phyloP scores from a whole-genome alignment of 31 red algal genomes.

The Odonthalia washingtoniensis region DNA sequence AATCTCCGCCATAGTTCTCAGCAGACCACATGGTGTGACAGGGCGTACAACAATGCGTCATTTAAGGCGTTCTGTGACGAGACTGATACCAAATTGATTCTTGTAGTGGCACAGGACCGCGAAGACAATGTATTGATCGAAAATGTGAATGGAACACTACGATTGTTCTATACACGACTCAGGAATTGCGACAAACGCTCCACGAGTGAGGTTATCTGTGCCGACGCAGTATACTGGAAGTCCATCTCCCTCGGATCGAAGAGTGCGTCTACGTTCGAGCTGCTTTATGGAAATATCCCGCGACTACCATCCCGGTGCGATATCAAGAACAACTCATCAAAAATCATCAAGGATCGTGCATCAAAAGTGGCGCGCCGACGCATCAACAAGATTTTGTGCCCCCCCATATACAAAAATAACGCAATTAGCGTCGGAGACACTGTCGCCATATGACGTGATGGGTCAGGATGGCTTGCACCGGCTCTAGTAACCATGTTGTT shows the following conservation, averaged over 20 bases:
- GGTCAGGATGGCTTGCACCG: not conserved
- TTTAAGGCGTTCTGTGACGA: not conserved
- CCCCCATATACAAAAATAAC: not conserved
- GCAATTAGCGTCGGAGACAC: not conserved
- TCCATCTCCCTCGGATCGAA: not conserved
- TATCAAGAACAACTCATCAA: not conserved
- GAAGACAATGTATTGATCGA: not conserved
- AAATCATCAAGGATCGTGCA: not conserved
- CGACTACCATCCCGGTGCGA: not conserved
- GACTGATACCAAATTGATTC: not conserved
- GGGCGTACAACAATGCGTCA: not conserved
- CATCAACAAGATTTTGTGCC: not conserved
- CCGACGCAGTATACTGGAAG: not conserved
- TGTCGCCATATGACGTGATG: not conserved
- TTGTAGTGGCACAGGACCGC: not conserved
- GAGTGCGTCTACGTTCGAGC: not conserved
- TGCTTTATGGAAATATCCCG: not conserved
- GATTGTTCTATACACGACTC: not conserved
- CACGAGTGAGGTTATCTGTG: not conserved
- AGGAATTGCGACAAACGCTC: not conserved
- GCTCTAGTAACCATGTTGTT: not conserved
- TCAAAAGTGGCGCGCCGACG: not conserved
- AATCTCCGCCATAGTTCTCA: not conserved
- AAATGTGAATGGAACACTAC: not conserved
- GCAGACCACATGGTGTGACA: not conserved